phyloP scores from a whole-genome alignment of 1,284 basidiomycete species.

The Schizophyllum amplum region DNA sequence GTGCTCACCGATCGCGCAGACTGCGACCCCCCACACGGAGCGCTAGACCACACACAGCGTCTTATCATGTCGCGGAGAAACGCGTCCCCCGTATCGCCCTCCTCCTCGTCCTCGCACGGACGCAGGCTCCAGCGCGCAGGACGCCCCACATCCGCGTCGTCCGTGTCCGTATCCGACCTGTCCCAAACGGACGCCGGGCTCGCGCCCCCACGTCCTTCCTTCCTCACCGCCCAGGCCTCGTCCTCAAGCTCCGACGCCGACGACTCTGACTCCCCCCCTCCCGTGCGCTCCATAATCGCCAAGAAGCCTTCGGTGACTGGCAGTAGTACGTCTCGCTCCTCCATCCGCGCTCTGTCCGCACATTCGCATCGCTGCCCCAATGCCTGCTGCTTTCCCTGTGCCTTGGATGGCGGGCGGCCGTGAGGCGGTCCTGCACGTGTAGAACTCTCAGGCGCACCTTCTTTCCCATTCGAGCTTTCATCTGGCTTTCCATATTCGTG shows the following conservation, averaged over 20 bases:
- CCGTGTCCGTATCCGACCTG: neutral
- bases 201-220: neutral
- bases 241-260: neutral
- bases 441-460: neutral
- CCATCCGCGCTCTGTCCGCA: neutral
- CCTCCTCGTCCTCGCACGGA: neutral
- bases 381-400: no score
- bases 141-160: neutral
- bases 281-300: neutral
- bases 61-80: neutral
- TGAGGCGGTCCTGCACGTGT: neutral
- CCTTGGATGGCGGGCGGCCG: neutral
- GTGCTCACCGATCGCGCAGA: no score
- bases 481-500: no score
- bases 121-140: neutral
- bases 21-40: neutral
- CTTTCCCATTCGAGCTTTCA: no score
- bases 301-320: neutral
- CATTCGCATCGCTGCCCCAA: no score
- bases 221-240: neutral
- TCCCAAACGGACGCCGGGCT: neutral
- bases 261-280: neutral
- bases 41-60: neutral
- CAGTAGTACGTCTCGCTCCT: neutral
- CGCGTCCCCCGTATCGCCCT: neutral